Evolutionary conservation across 1,284 basidiomycete species (phyloP).

Genomic region (Schizopora paradoxa): DNA sequence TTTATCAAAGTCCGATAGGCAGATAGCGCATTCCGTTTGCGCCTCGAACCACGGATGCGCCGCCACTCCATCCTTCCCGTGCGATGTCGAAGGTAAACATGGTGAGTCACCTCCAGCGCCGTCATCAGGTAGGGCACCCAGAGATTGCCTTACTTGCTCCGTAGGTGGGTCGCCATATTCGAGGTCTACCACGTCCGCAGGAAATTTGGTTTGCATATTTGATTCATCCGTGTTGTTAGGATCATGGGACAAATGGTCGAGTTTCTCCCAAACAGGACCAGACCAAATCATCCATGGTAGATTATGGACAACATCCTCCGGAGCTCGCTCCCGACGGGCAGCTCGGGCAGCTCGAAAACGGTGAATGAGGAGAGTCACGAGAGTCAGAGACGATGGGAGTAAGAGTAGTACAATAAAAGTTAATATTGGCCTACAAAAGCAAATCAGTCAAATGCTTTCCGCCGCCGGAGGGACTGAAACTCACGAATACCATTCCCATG

Average conservation of each 20-base stretch:
- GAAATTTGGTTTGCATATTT: conserved; percentile 25
- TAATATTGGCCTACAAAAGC: conserved; percentile 60
- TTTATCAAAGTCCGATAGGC: conserved; percentile 76
- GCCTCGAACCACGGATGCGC: conserved; percentile 67
- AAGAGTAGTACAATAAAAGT: conserved; percentile 77
- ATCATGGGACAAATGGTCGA: conserved; percentile 36
- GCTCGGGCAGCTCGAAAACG: conserved; percentile 71
- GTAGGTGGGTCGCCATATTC: conserved; percentile 31
- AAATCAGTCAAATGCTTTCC: conserved; percentile 13
- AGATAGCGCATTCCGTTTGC: conserved; percentile 85
- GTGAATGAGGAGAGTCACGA: conserved; percentile 76
- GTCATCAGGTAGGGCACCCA: not conserved
- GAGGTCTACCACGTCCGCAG: too few relatives aligned
- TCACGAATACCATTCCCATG: conserved; percentile 84
- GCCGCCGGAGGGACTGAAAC: conserved; percentile 28
- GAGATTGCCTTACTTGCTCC: conserved; percentile 1
- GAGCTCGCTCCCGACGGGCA: conserved; percentile 74
- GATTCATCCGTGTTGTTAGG: conserved; percentile 21
- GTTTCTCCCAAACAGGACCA: conserved; percentile 71
- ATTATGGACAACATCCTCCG: conserved; percentile 67
- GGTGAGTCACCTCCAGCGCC: conserved; percentile 19
- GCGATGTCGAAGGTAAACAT: conserved; percentile 40
- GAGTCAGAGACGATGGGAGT: conserved; percentile 75
- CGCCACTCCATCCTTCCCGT: conserved; percentile 25
- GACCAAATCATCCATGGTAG: conserved; percentile 81